phyloP scores from a whole-genome alignment of 352 stramenopile genomes.

The Phytophthora ramorum region DNA sequence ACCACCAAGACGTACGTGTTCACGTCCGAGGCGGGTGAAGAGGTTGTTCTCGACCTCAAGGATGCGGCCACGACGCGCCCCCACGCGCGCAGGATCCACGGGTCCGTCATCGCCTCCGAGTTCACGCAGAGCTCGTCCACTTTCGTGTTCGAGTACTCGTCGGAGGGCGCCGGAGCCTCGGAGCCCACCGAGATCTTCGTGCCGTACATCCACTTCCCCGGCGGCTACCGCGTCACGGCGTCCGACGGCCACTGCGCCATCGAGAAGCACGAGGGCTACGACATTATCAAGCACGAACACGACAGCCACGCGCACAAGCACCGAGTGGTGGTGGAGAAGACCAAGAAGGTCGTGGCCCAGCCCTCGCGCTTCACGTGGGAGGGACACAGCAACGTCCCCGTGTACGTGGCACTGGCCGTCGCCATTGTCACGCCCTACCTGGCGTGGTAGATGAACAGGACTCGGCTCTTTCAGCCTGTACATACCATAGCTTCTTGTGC shows the following conservation, averaged over 20 bases:
- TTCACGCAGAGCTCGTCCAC: constrained; percentile 55
- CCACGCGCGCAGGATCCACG: constrained; percentile 66
- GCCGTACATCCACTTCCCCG: constrained; percentile 41
- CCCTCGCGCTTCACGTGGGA: constrained; percentile 18
- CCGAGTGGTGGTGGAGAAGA: constrained; percentile 41
- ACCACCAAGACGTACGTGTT: constrained; percentile 36
- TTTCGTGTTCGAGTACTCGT: constrained; percentile 70
- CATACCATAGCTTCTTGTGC: constrained; percentile 6
- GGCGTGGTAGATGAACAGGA: constrained; percentile 13
- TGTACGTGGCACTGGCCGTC: constrained; percentile 37
- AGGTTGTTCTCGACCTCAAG: constrained; percentile 32
- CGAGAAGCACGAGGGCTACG: constrained; percentile 56
- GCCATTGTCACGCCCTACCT: constrained; percentile 31
- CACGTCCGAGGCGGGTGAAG: constrained; percentile 30
- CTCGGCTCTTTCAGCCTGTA: neutral
- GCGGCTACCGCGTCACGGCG: constrained; percentile 43
- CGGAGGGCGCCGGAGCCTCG: constrained; percentile 1
- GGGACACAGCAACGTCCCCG: constrained; percentile 37
- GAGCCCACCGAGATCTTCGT: constrained; percentile 43
- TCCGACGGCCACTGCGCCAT: constrained; percentile 44
- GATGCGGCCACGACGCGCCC: constrained; percentile 46
- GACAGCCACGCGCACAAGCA: constrained; percentile 38
- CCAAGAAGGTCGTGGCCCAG: constrained; percentile 16
- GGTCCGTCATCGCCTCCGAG: constrained; percentile 53
- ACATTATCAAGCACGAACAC: constrained; percentile 51